Percentiles rank a stretch among this genome's conserved stretches.
These are phyloP conservation scores for Rhizomucor miehei DNA, from an alignment of 371 early-diverging fungal genomes.

Conservation along the genomic window DNA sequence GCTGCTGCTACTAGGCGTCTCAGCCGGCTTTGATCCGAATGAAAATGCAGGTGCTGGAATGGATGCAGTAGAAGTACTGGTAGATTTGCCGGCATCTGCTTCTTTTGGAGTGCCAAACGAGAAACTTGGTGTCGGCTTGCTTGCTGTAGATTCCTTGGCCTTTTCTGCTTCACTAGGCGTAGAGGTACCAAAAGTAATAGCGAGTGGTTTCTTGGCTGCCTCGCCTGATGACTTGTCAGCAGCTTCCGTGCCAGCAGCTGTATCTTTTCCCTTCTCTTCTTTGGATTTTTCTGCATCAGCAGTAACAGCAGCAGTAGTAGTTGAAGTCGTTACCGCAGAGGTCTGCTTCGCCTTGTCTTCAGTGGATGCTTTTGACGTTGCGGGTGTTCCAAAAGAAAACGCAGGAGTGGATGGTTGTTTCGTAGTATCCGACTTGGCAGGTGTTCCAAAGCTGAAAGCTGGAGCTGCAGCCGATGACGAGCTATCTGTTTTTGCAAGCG, in stretches of 20 bases:
- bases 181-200: constrained; percentile 5
- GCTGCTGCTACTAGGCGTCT: background rate
- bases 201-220: constrained; percentile 3
- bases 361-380: constrained; percentile 7
- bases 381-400: constrained; percentile 2
- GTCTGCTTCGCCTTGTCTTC: no score
- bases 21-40: background rate
- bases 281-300: no score
- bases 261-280: no score
- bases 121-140: constrained; percentile 9
- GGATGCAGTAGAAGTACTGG: constrained; percentile 9
- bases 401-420: constrained; percentile 1
- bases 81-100: constrained; percentile 3
- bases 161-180: constrained; percentile 5
- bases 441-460: constrained; percentile 1
- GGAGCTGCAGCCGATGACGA: background rate
- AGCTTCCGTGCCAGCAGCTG: no score
- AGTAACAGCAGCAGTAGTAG: background rate
- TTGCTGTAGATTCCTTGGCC: constrained; percentile 3
- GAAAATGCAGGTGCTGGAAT: constrained; percentile 8
- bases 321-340: background rate
- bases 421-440: background rate
- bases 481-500: constrained; percentile 1
- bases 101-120: constrained; percentile 16
- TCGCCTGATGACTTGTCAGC: background rate